Conservation (phyloP, 208 protist genomes). For the Herpetomonas tarakana region DNA sequence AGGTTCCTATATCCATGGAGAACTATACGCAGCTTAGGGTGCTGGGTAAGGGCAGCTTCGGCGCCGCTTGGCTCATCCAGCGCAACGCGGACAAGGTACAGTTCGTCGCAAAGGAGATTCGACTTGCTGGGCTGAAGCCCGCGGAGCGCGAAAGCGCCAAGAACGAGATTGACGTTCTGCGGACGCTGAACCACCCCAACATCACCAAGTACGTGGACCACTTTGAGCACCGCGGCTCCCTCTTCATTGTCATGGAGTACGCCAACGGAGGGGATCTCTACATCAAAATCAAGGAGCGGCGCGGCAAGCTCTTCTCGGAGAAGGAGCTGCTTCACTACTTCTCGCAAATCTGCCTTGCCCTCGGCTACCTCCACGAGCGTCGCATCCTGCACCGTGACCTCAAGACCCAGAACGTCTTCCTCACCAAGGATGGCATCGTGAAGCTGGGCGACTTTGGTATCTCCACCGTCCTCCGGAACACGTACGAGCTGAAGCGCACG, state of each 20-base stretch:
- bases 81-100: slow-evolving; percentile 70
- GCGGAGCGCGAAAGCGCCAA: slow-evolving; percentile 80
- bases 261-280: slow-evolving; percentile 88
- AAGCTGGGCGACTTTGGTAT: slow-evolving; percentile 94
- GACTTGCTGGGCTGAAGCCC: slow-evolving; percentile 68
- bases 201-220: slow-evolving; percentile 90
- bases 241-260: slow-evolving; percentile 94
- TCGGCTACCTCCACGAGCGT: slow-evolving; percentile 82
- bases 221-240: slow-evolving; percentile 69
- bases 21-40: slow-evolving; percentile 84
- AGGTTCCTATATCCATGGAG: slow-evolving; percentile 76
- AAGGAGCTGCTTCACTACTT: slow-evolving; percentile 85
- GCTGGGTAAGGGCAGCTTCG: slow-evolving; percentile 91
- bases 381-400: slow-evolving; percentile 89
- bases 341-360: slow-evolving; percentile 75
- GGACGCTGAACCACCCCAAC: slow-evolving; percentile 84
- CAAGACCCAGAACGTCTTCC: slow-evolving; percentile 91
- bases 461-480: slow-evolving; percentile 89
- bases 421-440: slow-evolving; percentile 80
- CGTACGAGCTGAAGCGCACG: slow-evolving; percentile 86
- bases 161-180: slow-evolving; percentile 89
- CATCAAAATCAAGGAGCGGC: slow-evolving; percentile 77
- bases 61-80: slow-evolving; percentile 87
- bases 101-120: slow-evolving; percentile 90
- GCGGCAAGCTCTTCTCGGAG: slow-evolving; percentile 66